A percentile compares a stretch with the other conserved stretches of the same genome.
Evolutionary conservation across 345 rosid genomes (phyloP).

Genomic region (Draba incana): DNA sequence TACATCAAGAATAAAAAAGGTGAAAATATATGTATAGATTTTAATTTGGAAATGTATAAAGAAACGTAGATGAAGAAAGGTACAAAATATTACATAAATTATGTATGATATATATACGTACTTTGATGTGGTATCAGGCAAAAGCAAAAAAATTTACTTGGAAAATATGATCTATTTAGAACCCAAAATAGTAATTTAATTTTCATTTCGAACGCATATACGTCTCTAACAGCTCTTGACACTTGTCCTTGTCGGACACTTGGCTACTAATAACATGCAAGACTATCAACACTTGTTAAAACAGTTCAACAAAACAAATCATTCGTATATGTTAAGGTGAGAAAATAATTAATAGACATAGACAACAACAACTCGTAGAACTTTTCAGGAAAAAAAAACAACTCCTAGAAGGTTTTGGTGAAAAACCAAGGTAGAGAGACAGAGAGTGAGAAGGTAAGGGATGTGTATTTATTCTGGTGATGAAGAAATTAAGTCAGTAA

Average conservation of each 20-base stretch:
- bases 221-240: conserved; percentile 15
- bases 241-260: conserved; percentile 14
- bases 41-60: not conserved
- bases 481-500: not conserved
- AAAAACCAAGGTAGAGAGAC: not conserved
- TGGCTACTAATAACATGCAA: conserved; percentile 13
- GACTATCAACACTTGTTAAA: conserved; percentile 21
- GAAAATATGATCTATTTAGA: not conserved
- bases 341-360: not conserved
- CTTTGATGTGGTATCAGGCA: conserved; percentile 2
- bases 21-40: not conserved
- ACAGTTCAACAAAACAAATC: not conserved
- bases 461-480: conserved; percentile 3
- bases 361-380: not conserved
- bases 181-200: not conserved
- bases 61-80: not conserved
- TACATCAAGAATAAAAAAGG: not conserved
- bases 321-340: not conserved
- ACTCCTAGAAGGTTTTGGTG: conserved; percentile 15
- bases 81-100: too few relatives aligned
- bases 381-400: too few relatives aligned
- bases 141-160: not conserved
- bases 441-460: not conserved
- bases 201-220: not conserved
- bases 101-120: not conserved